phyloP scores from a whole-genome alignment of 108 stramenopile species.

The Cyclotella kingstonii region DNA sequence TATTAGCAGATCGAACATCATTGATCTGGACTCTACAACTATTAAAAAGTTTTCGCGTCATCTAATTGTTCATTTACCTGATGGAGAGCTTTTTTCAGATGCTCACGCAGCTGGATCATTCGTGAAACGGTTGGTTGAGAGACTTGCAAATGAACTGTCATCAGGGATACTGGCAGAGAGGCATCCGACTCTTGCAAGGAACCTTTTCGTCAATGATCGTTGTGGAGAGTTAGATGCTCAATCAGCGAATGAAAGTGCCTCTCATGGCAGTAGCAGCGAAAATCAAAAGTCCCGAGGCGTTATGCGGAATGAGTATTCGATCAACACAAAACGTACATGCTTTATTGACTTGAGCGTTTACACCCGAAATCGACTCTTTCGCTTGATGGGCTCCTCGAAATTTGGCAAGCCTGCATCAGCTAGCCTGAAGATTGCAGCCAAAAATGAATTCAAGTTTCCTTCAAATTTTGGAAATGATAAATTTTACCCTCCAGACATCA shows the following conservation, averaged over 20 bases:
- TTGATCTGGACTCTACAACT: constrained; percentile 93
- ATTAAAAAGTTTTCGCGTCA: constrained; percentile 91
- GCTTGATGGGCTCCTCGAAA: constrained; percentile 85
- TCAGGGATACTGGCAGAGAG: constrained; percentile 35
- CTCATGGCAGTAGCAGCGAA: no score
- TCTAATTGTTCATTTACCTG: constrained; percentile 82
- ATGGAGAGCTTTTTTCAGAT: constrained; percentile 61
- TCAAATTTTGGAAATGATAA: constrained; percentile 45
- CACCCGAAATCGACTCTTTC: constrained; percentile 92
- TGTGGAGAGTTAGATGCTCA: no score
- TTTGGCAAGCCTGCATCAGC: constrained; percentile 72
- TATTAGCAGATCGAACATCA: constrained; percentile 41
- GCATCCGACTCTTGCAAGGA: constrained; percentile 48
- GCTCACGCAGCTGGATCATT: constrained; percentile 65
- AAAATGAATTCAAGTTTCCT: constrained; percentile 61
- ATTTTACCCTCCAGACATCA: constrained; percentile 49
- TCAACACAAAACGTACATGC: constrained; percentile 41
- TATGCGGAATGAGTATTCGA: neutral
- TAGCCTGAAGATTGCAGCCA: constrained; percentile 54
- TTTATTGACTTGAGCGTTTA: constrained; percentile 91
- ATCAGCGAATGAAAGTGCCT: no score
- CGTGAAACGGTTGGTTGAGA: constrained; percentile 61
- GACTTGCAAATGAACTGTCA: constrained; percentile 66
- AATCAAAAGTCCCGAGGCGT: no score
- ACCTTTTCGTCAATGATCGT: constrained; percentile 79